Conservation (phyloP, 371 early-diverging fungal species). For the Syncephalastrum sp. region DNA sequence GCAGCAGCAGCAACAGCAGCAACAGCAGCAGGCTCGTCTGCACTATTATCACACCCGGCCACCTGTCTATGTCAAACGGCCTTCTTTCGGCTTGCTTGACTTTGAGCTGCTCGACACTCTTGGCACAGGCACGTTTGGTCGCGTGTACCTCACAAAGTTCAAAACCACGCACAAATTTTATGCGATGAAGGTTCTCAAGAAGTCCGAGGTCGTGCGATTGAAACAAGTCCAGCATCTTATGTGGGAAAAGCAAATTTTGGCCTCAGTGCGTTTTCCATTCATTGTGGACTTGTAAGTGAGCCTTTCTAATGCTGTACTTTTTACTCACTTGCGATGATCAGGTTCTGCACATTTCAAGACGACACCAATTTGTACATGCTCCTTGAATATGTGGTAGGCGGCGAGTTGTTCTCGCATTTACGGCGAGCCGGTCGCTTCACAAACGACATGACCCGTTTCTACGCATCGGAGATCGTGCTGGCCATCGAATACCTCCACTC, state of each 20-base stretch:
- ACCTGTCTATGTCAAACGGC: slow-evolving; percentile 40
- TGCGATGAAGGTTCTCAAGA: slow-evolving; percentile 95
- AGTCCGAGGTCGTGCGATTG: slow-evolving; percentile 86
- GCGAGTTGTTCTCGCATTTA: slow-evolving; percentile 89
- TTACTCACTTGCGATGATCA: slow-evolving; percentile 6
- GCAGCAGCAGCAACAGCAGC: too few species aligned
- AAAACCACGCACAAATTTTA: slow-evolving; percentile 68
- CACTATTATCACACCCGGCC: slow-evolving; percentile 42
- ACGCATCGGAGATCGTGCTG: slow-evolving; percentile 64
- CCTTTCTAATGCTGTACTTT: neutral
- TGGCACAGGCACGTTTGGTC: slow-evolving; percentile 16
- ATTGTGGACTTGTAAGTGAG: slow-evolving; percentile 83
- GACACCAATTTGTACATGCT: slow-evolving; percentile 83
- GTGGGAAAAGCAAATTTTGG: slow-evolving; percentile 93
- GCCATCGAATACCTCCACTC: slow-evolving; percentile 84
- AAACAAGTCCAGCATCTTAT: slow-evolving; percentile 97
- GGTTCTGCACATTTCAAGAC: slow-evolving; percentile 78
- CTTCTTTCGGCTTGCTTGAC: slow-evolving; percentile 41
- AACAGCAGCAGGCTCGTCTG: slow-evolving; percentile 32
- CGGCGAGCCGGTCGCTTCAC: slow-evolving; percentile 81
- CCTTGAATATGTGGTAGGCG: slow-evolving; percentile 90
- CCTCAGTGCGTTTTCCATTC: slow-evolving; percentile 87
- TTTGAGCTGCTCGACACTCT: slow-evolving; percentile 47
- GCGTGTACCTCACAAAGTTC: slow-evolving; percentile 81
- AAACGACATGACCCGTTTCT: slow-evolving; percentile 79